A percentile compares a stretch with the other conserved stretches of the same genome.
Evolutionary conservation across 805 yeast species (phyloP).

Genomic region (Yarrowia osloensis): DNA sequence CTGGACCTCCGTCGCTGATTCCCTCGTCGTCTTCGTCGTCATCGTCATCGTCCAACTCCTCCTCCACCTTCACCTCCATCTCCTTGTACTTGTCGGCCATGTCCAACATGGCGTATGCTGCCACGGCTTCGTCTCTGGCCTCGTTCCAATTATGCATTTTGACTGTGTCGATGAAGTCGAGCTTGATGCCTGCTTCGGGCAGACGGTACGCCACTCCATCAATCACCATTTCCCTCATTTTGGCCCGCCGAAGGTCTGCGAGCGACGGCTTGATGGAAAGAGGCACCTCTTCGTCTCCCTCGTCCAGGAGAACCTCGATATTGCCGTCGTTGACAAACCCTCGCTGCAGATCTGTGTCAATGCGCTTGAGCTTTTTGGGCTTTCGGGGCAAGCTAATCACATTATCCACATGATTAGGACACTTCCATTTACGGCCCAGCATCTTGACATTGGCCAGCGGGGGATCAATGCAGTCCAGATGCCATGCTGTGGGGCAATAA

Average conservation of each 20-base stretch:
- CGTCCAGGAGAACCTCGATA: conserved; percentile 51
- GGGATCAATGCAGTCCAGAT: conserved; percentile 78
- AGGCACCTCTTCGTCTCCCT: conserved; percentile 45
- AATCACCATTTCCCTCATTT: conserved; percentile 33
- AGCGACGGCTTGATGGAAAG: background rate
- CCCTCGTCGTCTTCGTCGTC: background rate
- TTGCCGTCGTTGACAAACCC: conserved; percentile 59
- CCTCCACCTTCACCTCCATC: background rate
- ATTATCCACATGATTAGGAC: conserved; percentile 77
- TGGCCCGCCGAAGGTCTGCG: conserved; percentile 17
- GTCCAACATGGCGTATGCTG: conserved; percentile 26
- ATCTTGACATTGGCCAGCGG: conserved; percentile 74
- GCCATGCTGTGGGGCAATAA: conserved; percentile 82
- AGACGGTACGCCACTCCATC: conserved; percentile 59
- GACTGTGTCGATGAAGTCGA: conserved; percentile 66
- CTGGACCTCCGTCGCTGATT: background rate
- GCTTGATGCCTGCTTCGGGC: conserved; percentile 65
- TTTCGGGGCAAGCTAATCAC: conserved; percentile 33
- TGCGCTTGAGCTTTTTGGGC: conserved; percentile 53
- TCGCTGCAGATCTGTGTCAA: conserved; percentile 58
- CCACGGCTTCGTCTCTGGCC: conserved; percentile 39
- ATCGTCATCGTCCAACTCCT: background rate
- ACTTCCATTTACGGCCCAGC: conserved; percentile 81
- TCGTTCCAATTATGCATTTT: conserved; percentile 42
- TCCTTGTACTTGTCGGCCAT: conserved; percentile 6